phyloP scores from a whole-genome alignment of 2,329 filamentous ascomycete species.

The Phialocephala subalpina region DNA sequence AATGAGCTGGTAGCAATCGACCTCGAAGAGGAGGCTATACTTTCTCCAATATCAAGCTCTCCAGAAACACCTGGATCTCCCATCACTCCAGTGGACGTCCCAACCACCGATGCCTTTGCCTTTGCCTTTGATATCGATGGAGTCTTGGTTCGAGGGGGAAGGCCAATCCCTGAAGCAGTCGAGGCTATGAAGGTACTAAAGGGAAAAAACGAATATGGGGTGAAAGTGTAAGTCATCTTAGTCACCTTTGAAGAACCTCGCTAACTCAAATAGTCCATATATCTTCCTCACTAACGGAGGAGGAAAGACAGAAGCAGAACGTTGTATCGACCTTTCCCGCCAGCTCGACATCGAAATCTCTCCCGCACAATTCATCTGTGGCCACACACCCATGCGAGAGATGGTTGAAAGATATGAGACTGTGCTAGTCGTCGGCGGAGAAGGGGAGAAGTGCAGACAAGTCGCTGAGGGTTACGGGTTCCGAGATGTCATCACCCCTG shows the following conservation, averaged over 20 bases:
- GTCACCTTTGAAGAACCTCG: too few species aligned
- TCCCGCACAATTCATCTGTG: constrained; percentile 95
- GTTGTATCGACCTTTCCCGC: constrained; percentile 82
- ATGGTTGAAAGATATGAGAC: constrained; percentile 83
- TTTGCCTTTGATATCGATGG: constrained; percentile 87
- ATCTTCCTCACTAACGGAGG: constrained; percentile 71
- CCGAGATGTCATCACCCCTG: constrained; percentile 90
- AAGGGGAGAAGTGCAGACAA: constrained; percentile 87
- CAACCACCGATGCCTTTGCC: constrained; percentile 67
- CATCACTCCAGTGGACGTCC: constrained; percentile 40
- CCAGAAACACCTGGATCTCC: constrained; percentile 42
- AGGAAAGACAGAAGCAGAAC: constrained; percentile 90
- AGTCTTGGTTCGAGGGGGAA: constrained; percentile 83
- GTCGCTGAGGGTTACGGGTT: constrained; percentile 94
- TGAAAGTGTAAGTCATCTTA: too few species aligned
- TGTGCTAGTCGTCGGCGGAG: constrained; percentile 80
- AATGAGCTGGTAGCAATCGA: constrained; percentile 43
- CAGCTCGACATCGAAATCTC: constrained; percentile 87
- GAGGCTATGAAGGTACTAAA: constrained; percentile 93
- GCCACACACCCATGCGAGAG: constrained; percentile 91
- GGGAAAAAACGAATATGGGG: constrained; percentile 84
- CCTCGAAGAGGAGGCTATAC: constrained; percentile 41
- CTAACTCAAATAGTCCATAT: too few species aligned
- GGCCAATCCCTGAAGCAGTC: constrained; percentile 85
- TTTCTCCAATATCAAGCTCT: constrained; percentile 34